A percentile compares a stretch with the other conserved stretches of the same genome.
These are phyloP conservation scores for Brasilioporus rufonigricans DNA, from an alignment of 768 basidiomycete genomes.

Conservation along the genomic window DNA sequence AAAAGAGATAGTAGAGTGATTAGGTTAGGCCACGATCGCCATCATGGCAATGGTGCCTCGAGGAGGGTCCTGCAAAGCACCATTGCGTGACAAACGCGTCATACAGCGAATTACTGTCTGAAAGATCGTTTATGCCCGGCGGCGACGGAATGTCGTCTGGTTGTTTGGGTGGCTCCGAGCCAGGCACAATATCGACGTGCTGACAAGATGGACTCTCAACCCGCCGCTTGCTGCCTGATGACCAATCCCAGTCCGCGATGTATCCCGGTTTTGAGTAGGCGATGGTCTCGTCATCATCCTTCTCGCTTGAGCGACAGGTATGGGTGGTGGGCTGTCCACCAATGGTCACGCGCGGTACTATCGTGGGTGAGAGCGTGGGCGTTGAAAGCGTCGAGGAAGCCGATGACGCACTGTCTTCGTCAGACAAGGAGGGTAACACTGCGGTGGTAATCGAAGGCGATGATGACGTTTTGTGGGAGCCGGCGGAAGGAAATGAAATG, in stretches of 20 bases:
- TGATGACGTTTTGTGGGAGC: neutral
- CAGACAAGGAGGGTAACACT: neutral
- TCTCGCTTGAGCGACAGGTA: no score
- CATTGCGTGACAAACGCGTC: constrained; percentile 63
- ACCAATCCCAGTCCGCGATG: constrained; percentile 26
- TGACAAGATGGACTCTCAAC: neutral
- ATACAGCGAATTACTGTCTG: constrained; percentile 39
- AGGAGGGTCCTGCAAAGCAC: constrained; percentile 58
- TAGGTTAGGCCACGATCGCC: no score
- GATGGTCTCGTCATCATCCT: neutral
- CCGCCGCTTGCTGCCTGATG: neutral
- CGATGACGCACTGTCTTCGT: constrained; percentile 23
- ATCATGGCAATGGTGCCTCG: no score
- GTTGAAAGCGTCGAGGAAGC: constrained; percentile 30
- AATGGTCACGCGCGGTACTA: constrained; percentile 24
- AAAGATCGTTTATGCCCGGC: neutral
- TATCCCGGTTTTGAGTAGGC: neutral
- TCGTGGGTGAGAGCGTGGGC: constrained; percentile 21
- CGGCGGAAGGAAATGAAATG: neutral
- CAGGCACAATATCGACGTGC: neutral
- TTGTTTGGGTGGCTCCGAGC: constrained; percentile 24
- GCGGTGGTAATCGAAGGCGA: neutral
- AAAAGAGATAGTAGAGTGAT: no score
- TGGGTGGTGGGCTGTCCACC: constrained; percentile 25
- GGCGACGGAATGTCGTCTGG: neutral